Base-by-base conservation (phyloP, 176 grass and related monocot genomes). In the Elymus sibiricus region DNA sequence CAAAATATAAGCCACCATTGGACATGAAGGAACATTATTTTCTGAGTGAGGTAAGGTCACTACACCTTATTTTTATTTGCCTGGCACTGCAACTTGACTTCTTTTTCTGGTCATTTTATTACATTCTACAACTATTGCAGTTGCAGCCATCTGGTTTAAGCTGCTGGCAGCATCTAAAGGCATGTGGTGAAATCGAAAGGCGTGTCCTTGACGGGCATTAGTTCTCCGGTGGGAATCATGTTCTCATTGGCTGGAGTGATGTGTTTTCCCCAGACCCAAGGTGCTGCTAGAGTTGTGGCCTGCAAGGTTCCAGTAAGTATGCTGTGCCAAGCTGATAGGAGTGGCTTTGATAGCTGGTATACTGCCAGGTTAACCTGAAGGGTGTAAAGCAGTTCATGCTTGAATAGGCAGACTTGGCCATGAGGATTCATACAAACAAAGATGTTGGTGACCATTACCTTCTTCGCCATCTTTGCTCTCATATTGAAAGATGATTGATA, bases 271-370 rank as follows among this genome's bases (percentile, higher is more conserved):
- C 71, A 93, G 31, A 98, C 86, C 84, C 31, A 95, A 87, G 53
- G 85, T 88, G 38, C 81, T 85, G 17, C 93, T 89, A 2, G 87
- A 95, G 59, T 87, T 84, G 76, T 98, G 95, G 22, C 91, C 95
- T 17, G 95, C 83, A 63, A 98, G 83, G 86, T 95, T 98, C 95
- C 93, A 94, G 73, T 98, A 95, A 19, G 95, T 98, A 90, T 95
- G 88, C 59, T 98, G 91, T 4, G 91, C 91, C 74, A 98, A 83
- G 70, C 40, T 95, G 39, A 89, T 90, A 56, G 93, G 91, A 24
- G 93, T 95, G 4, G 91, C 63, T 85, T 92, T 98, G 40, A 85
- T 89, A 53, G 74, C 3, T 46, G 95, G 69, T 40, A 89, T 81
- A 89, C 86, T 78, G 7, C 95, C 91, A 51, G 90, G 90, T 67